A percentile compares a stretch with the other conserved stretches of the same genome.
Conservation (phyloP, 1,284 basidiomycete species). For the Coniferiporia sulphurascens region DNA sequence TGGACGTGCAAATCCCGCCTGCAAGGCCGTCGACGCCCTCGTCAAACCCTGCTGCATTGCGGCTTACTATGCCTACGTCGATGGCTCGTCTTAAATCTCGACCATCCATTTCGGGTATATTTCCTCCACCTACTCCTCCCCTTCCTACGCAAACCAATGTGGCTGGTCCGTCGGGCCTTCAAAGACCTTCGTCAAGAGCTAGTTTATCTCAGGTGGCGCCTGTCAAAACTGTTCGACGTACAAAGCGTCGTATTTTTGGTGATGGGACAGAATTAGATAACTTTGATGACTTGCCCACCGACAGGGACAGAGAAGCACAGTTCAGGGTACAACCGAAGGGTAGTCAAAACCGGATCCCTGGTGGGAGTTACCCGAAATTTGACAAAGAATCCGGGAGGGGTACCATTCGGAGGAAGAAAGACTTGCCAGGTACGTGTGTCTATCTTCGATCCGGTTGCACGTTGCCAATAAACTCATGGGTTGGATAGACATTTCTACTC, state of each 20-base stretch:
- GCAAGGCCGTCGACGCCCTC: slow-evolving; percentile 73
- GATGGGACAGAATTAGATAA: slow-evolving; percentile 92
- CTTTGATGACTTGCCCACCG: slow-evolving; percentile 86
- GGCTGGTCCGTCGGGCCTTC: slow-evolving; percentile 48
- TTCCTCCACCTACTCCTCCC: slow-evolving; percentile 34
- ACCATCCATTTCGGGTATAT: slow-evolving; percentile 68
- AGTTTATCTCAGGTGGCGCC: slow-evolving; percentile 37
- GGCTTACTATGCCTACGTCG: slow-evolving; percentile 81
- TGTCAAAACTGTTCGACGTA: slow-evolving; percentile 68
- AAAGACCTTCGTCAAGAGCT: slow-evolving; percentile 28
- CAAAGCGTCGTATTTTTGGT: slow-evolving; percentile 76
- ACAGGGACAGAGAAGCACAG: slow-evolving; percentile 73
- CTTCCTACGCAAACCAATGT: slow-evolving; percentile 24
- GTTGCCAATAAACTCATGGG: slow-evolving; percentile 22
- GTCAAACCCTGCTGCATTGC: slow-evolving; percentile 63
- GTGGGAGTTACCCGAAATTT: slow-evolving; percentile 38
- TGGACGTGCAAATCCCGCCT: slow-evolving; percentile 67
- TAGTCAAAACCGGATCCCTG: slow-evolving; percentile 55
- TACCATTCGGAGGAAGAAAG: slow-evolving; percentile 48
- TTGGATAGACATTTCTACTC: slow-evolving; percentile 38
- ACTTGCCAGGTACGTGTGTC: slow-evolving; percentile 39
- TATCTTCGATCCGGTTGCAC: slow-evolving; percentile 1
- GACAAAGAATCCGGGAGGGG: slow-evolving; percentile 38
- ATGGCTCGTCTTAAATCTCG: slow-evolving; percentile 66
- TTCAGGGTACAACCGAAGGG: slow-evolving; percentile 68